A percentile compares a stretch with the other conserved stretches of the same genome.
Conservation (phyloP, 1,139 yeast genomes). For the Pichia inconspicua region DNA sequence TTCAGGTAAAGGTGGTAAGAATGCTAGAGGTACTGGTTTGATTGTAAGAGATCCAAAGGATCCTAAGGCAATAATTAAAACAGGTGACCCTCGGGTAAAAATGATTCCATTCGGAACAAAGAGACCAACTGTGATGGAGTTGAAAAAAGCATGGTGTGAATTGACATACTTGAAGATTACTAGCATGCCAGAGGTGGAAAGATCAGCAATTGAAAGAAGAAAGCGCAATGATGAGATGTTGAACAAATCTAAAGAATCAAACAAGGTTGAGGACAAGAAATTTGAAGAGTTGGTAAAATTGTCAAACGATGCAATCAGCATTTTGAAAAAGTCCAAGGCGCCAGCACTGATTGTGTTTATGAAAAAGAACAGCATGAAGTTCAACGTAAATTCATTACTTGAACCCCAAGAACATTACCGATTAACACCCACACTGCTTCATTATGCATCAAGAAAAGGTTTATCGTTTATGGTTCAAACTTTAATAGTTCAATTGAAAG, state of each 20-base stretch:
- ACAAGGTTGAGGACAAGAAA: slow-evolving; percentile 8
- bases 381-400: slow-evolving; percentile 42
- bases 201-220: slow-evolving; percentile 27
- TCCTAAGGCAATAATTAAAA: slow-evolving; percentile 41
- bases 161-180: slow-evolving; percentile 52
- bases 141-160: slow-evolving; percentile 79
- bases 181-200: slow-evolving; percentile 47
- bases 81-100: slow-evolving; percentile 51
- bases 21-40: slow-evolving; percentile 50
- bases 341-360: slow-evolving; percentile 64
- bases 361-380: slow-evolving; percentile 49
- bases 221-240: slow-evolving; percentile 27
- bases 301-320: slow-evolving; percentile 47
- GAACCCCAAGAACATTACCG: slow-evolving; percentile 44
- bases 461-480: slow-evolving; percentile 60
- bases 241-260: slow-evolving; percentile 20
- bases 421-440: slow-evolving; percentile 67
- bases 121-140: slow-evolving; percentile 76
- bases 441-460: slow-evolving; percentile 68
- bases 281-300: slow-evolving; percentile 33
- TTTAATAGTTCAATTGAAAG: slow-evolving; percentile 56
- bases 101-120: slow-evolving; percentile 83
- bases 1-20: slow-evolving; percentile 39
- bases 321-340: slow-evolving; percentile 68
- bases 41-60: slow-evolving; percentile 39